Base-by-base conservation (phyloP, 176 grass and related monocot genomes). In the Oryza rufipogon region DNA sequence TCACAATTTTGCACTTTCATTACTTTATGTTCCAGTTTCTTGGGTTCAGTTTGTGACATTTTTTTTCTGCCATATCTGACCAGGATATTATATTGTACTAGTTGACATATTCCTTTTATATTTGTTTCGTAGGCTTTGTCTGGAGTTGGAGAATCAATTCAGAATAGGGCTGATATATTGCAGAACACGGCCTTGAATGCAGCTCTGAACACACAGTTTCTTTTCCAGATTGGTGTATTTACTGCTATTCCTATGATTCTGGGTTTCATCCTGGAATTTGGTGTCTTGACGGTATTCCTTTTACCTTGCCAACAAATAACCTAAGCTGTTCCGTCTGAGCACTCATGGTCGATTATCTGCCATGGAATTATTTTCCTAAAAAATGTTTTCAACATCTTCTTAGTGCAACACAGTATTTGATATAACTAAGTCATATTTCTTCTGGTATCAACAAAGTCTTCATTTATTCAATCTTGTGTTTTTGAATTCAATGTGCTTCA, bases 211-310 rank as follows among this genome's bases (percentile, higher is more conserved):
- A 91, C 95, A 17, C 90, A 97, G 22, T 97, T 97, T 83, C 95
- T 97, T 83, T 93, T 97, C 74, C 95, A 97, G 79, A 97, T 97
- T 74, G 95, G 95, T 88, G 74, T 93, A 66, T 95, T 97, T 90
- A 95, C 92, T 80, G 90, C 95, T 82, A 58, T 97, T 82, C 95
- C 95, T 32, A 97, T 95, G 92, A 80, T 97, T 88, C 84, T 97
- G 80, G 95, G 95, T 70, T 79, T 95, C 75, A 94, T 97, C 80
- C 75, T 95, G 47, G 95, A 95, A 86, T 80, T 66, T 81, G 95
- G 95, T 83, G 86, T 94, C 88, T 68, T 97, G 16, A 78, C 66
- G 90, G 95, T 97, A 97, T 69, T 74, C 15, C 30, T 65, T 85
- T 84, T 79, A 39, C 70, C 68, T 73, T 76, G 66, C 25, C 16